Conservation (phyloP, 345 rosid genomes). For the Corchorus olitorius region DNA sequence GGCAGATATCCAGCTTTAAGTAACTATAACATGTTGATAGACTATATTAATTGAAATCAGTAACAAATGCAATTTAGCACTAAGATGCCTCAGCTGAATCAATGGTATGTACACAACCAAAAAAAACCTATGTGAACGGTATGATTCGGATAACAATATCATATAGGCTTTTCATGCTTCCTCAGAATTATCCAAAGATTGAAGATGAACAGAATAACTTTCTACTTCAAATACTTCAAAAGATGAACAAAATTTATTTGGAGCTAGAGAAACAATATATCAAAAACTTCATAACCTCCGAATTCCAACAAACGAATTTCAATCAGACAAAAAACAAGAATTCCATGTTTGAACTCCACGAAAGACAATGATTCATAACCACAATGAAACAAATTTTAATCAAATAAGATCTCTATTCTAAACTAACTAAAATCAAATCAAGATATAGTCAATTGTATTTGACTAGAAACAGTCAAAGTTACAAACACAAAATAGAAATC, state of each 20-base stretch:
- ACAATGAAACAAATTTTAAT: slow-evolving; percentile 2
- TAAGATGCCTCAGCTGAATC: not conserved
- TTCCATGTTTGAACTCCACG: not conserved
- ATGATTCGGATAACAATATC: not conserved
- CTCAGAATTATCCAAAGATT: not conserved
- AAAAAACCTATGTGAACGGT: not conserved
- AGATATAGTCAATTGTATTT: not conserved
- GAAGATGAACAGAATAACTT: not conserved
- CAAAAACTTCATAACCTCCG: not conserved
- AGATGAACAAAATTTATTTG: slow-evolving; percentile 4
- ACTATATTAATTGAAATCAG: not conserved
- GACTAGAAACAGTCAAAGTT: not conserved
- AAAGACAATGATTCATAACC: slow-evolving; percentile 1
- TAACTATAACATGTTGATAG: not conserved
- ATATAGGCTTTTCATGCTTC: not conserved
- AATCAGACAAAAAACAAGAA: not conserved
- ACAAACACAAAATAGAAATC: not conserved
- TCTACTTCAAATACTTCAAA: not conserved
- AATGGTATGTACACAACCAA: not conserved
- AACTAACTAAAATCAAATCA: slow-evolving; percentile 13
- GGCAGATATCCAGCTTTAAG: slow-evolving; percentile 11
- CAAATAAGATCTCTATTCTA: slow-evolving; percentile 22
- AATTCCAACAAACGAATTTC: not conserved
- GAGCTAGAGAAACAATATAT: not conserved
- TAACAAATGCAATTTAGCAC: not conserved